Percentiles rank a stretch among this genome's conserved stretches.
Evolutionary conservation across 2,329 filamentous ascomycete genomes (phyloP).

Genomic region (Herpomyces periplanetae): DNA sequence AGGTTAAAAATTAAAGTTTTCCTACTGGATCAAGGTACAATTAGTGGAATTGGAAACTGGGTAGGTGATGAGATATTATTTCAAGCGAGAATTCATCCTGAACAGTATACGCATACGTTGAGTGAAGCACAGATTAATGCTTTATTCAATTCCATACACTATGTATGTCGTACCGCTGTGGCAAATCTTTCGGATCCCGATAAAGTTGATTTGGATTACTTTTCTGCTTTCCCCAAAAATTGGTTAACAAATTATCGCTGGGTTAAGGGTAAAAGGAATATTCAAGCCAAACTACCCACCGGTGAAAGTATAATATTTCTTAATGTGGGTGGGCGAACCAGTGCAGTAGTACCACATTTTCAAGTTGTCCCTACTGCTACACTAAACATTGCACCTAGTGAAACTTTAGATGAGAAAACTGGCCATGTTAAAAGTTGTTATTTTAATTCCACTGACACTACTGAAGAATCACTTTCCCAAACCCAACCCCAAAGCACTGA

Average conservation of each 20-base stretch:
- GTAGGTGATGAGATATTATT: slow-evolving; percentile 78
- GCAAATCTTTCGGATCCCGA: slow-evolving; percentile 42
- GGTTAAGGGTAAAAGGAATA: slow-evolving; percentile 46
- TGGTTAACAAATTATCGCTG: slow-evolving; percentile 59
- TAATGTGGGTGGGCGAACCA: slow-evolving; percentile 64
- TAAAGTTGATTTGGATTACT: no score
- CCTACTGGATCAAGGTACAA: slow-evolving; percentile 46
- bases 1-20: slow-evolving; percentile 63
- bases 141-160: slow-evolving; percentile 29
- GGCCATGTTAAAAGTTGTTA: no score
- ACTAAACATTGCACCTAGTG: no score
- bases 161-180: slow-evolving; percentile 41
- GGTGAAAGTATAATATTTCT: slow-evolving; percentile 53
- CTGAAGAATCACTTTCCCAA: no score
- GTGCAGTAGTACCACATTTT: slow-evolving; percentile 41
- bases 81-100: slow-evolving; percentile 53
- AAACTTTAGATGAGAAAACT: no score
- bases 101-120: slow-evolving; percentile 64
- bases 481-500: no score
- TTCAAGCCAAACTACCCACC: slow-evolving; percentile 25
- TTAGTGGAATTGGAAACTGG: slow-evolving; percentile 88
- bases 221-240: slow-evolving; percentile 49
- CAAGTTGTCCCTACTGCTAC: no score
- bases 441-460: no score
- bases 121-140: slow-evolving; percentile 24